phyloP scores from a whole-genome alignment of 305 asterid genomes.

The Ruellia speciosa region DNA sequence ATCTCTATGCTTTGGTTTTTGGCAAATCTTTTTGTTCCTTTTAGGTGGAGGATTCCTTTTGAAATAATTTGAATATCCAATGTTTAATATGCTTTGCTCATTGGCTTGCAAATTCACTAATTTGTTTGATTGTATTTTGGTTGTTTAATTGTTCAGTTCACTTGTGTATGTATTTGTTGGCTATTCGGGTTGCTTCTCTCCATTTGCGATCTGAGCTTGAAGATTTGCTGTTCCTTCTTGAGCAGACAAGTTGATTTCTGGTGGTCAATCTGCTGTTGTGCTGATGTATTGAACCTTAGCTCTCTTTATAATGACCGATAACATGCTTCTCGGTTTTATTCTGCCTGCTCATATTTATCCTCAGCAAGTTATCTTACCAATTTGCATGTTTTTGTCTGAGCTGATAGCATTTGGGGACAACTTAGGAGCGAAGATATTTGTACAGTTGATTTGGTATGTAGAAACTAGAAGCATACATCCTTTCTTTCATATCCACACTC shows the following conservation, averaged over 20 bases:
- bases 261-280: constrained; percentile 74
- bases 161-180: constrained; percentile 60
- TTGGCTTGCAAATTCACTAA: no score
- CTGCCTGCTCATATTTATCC: constrained; percentile 8
- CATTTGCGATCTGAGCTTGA: constrained; percentile 77
- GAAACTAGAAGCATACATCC: no score
- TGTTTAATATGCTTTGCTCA: no score
- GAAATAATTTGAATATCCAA: no score
- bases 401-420: constrained; percentile 61
- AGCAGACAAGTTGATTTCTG: constrained; percentile 57
- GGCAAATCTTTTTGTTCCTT: no score
- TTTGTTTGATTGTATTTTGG: no score
- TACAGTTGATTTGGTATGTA: no score
- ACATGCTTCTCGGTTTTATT: constrained; percentile 16
- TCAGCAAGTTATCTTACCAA: constrained; percentile 56
- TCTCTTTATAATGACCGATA: constrained; percentile 82
- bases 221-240: constrained; percentile 81
- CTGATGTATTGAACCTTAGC: constrained; percentile 56
- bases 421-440: constrained; percentile 46
- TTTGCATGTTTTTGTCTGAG: constrained; percentile 47
- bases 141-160: no score
- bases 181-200: constrained; percentile 51
- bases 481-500: no score
- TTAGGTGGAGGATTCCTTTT: no score
- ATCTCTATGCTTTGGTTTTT: no score